A percentile compares a stretch with the other conserved stretches of the same genome.
Conservation (phyloP, 1,284 basidiomycete genomes). For the Melampsora americana region DNA sequence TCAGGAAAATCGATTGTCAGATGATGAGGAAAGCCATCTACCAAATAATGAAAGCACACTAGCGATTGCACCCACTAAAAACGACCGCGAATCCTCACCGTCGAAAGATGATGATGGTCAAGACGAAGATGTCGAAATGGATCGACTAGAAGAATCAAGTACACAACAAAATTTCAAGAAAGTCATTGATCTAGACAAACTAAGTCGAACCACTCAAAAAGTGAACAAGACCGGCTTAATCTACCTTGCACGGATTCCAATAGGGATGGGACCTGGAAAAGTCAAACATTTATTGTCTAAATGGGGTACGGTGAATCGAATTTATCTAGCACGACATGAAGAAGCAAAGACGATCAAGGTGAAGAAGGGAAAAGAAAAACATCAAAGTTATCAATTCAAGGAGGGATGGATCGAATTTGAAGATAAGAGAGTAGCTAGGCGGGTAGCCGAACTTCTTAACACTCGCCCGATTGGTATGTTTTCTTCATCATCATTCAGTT, state of each 20-base stretch:
- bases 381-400: constrained; percentile 63
- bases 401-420: constrained; percentile 99
- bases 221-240: constrained; percentile 67
- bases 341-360: constrained; percentile 79
- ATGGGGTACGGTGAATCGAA: constrained; percentile 51
- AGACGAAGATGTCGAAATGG: constrained; percentile 29
- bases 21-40: too few relatives aligned
- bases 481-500: not conserved
- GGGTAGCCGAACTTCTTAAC: constrained; percentile 90
- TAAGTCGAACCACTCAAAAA: constrained; percentile 44
- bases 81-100: not conserved
- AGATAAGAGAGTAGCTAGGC: constrained; percentile 84
- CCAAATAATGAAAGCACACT: too few relatives aligned
- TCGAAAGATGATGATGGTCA: constrained; percentile 46
- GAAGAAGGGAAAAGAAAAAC: constrained; percentile 75
- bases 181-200: constrained; percentile 31
- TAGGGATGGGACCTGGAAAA: constrained; percentile 97
- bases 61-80: too few relatives aligned
- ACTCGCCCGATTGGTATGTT: constrained; percentile 74
- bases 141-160: constrained; percentile 52
- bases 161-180: constrained; percentile 34
- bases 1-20: too few relatives aligned
- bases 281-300: constrained; percentile 73
- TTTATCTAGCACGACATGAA: constrained; percentile 61
- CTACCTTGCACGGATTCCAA: constrained; percentile 93